Base-by-base conservation (phyloP, 345 rosid species). In the Syzygium aromaticum region DNA sequence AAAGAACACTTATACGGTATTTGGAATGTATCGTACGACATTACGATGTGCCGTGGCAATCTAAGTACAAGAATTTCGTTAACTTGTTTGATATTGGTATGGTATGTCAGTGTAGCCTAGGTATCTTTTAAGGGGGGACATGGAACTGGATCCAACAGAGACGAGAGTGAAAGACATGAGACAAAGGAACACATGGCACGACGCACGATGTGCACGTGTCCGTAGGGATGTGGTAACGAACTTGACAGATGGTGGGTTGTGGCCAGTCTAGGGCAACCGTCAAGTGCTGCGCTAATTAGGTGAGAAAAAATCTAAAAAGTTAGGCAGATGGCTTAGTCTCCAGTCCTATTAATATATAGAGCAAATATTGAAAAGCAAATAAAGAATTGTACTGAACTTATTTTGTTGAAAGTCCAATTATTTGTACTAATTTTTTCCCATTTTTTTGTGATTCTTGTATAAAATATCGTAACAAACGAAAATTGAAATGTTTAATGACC, bases 401-500 rank as follows among this genome's bases (percentile, higher is more conserved):
- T 33, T 33, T 33, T 73, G 19, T 33, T 33, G 11, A 19, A 9
- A 33, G 3, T 19, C 25, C 21, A 17, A 67, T 67, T 19, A 67
- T 33, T 33, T 33, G 12, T 73, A 19, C 9, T 11, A 33, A 73
- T 33, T 67, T 33, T 1, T 19, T 2, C 2, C 3, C 5, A 2
- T 5, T 8, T 67, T 61, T 38, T 1, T 11, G 7, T 33, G 1
- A 2, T 67, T 33, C 2, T 30, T 11, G 11, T 17, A 33, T 67
- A 17, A 0, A 33, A 30, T 8, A 67, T 33, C 0, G 1, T 33
- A 9, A 33, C 1, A 6, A 23, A 1, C 0, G 2, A 17, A 67
- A 9, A 17, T 38, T 17, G 4, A 67, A 67, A 67, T 8, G 11
- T 30, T 33, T 30, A 16, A 17, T 7, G 8, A 30, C 33, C 33